Base-by-base conservation (phyloP, 192 early-diverging fungal species). In the Entophlyctis luteolus region DNA sequence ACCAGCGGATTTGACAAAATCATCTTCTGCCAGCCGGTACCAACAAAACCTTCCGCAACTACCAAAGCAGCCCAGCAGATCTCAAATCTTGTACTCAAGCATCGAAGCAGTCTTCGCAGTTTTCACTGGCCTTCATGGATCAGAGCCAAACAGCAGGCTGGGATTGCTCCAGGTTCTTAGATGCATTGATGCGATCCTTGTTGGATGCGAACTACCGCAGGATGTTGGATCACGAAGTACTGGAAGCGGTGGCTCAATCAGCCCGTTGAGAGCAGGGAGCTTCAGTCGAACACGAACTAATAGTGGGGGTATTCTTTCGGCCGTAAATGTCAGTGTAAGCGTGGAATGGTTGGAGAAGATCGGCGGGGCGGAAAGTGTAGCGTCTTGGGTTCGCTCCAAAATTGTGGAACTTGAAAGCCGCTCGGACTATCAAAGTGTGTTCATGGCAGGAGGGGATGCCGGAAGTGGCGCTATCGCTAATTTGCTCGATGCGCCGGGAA, bases 341-440 rank as follows among this genome's bases (percentile, higher is more conserved):
- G 65, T 29, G 14, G 65, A 67, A 8, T 67, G 65, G 65, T 20
- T 67, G 32, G 50, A 54, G 28, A 31, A 42, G 38, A 16, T 49
- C 10, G 62, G 62, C 33, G 67, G 67, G 10, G 20, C 29, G 54
- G 67, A 69, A 10, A 35, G 22, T 6, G 18, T 69, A 20, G 38
- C 22, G 5, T 46, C 6, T 22, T 69, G 67, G 67, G 31, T 48
- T n/a, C 55, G 56, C 16, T 59, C 32, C 22, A 54, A 46, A 6
- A 48, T 69, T 55, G 27, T 69, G 16, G 39, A 46, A 22, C 46
- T 59, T 5, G 67, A 69, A 59, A 37, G 42, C 14, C 16, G 45
- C 5, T 34, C 59, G 4, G 67, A 69, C 48, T 58, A 49, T 48
- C 42, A 45, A 31, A 48, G 54, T 27, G 32, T 69, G 4, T 69